Percentiles rank a stretch among this genome's conserved stretches.
These are phyloP conservation scores for Suillus sp. DNA, from an alignment of 768 basidiomycete genomes.

Conservation along the genomic window DNA sequence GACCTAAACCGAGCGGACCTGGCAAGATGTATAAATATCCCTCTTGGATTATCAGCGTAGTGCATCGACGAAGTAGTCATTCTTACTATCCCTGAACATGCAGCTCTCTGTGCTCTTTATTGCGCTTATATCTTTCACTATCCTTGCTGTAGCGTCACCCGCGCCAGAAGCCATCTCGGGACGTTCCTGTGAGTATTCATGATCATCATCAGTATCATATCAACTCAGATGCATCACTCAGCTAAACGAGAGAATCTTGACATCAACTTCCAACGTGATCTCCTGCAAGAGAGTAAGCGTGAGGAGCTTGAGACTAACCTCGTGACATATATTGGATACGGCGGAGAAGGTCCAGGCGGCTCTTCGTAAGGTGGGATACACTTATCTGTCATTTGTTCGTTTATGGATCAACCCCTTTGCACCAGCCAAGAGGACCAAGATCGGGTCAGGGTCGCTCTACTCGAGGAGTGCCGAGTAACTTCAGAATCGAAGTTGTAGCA, in stretches of 20 bases:
- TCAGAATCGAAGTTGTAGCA: no score
- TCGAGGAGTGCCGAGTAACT: background rate
- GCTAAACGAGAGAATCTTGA: background rate
- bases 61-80: background rate
- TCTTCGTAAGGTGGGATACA: background rate
- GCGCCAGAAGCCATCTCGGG: background rate
- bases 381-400: background rate
- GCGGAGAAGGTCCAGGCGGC: background rate
- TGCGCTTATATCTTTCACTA: background rate
- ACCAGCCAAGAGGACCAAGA: background rate
- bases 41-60: background rate
- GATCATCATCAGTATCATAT: background rate
- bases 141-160: slow-evolving; percentile 5
- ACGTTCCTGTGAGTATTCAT: background rate
- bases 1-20: background rate
- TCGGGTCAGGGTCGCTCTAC: background rate
- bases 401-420: background rate
- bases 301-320: background rate
- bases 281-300: background rate
- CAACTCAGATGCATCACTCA: background rate
- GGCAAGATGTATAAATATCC: background rate
- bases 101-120: background rate
- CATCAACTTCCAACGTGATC: background rate
- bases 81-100: background rate
- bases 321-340: background rate